Percentiles rank a stretch among this genome's conserved stretches.
Conservation (phyloP, 2,329 filamentous ascomycete genomes). For the Stagonosporopsis tanaceti region DNA sequence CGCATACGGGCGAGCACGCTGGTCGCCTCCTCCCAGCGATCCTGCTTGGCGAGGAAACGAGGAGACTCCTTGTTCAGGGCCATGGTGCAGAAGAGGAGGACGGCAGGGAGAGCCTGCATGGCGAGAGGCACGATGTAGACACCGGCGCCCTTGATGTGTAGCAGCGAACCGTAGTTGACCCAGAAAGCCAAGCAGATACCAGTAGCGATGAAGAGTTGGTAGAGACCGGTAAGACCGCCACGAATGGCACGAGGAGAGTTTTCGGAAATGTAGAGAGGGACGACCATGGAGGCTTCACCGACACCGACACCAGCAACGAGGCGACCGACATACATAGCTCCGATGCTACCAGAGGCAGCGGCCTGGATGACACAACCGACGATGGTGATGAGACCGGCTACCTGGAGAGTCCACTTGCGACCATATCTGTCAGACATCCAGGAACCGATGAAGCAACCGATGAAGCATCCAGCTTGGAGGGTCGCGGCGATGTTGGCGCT, state of each 20-base stretch:
- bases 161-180: conserved; percentile 62
- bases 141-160: conserved; percentile 57
- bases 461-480: conserved; percentile 73
- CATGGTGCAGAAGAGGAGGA: conserved; percentile 68
- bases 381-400: conserved; percentile 64
- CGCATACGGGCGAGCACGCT: conserved; percentile 65
- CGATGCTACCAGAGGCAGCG: conserved; percentile 65
- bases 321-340: conserved; percentile 70
- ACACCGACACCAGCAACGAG: conserved; percentile 64
- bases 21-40: conserved; percentile 72
- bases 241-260: conserved; percentile 67
- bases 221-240: conserved; percentile 67
- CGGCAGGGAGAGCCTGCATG: conserved; percentile 70
- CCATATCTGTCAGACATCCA: conserved; percentile 65
- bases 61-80: conserved; percentile 70
- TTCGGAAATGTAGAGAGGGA: conserved; percentile 68
- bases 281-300: conserved; percentile 64
- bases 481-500: conserved; percentile 76
- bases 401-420: conserved; percentile 63
- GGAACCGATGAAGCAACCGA: conserved; percentile 67
- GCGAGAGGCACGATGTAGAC: conserved; percentile 69
- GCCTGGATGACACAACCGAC: conserved; percentile 72
- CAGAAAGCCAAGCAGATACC: conserved; percentile 63
- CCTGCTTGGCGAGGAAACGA: conserved; percentile 71
- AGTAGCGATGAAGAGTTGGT: conserved; percentile 65